phyloP scores from a whole-genome alignment of 495 filamentous ascomycete species.

The Talaromyces stipitatus region DNA sequence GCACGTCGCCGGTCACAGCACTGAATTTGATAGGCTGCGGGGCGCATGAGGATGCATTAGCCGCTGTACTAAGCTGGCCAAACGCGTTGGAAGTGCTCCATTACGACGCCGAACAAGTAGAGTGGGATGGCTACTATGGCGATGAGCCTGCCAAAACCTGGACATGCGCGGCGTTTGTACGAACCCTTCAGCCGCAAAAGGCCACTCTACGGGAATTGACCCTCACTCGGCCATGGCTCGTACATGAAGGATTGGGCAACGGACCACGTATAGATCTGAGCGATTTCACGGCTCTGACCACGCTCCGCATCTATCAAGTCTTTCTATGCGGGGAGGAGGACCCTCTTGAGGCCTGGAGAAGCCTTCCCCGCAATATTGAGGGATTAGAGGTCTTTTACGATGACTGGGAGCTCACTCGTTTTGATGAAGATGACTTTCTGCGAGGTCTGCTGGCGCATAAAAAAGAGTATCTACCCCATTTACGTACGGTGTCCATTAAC shows the following conservation, averaged over 20 bases:
- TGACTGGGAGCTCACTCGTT: conserved; percentile 4
- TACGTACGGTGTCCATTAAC: background rate
- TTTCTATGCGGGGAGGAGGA: conserved; percentile 11
- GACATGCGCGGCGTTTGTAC: conserved; percentile 16
- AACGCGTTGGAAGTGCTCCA: conserved; percentile 10
- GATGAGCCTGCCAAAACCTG: conserved; percentile 4
- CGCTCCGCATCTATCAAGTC: conserved; percentile 11
- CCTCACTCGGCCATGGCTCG: conserved; percentile 9
- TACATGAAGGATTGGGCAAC: conserved; percentile 11
- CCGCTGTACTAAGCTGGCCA: conserved; percentile 13
- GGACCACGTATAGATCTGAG: conserved; percentile 12
- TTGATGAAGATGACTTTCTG: conserved; percentile 1
- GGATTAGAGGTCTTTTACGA: conserved; percentile 14
- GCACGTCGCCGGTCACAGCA: conserved; percentile 11
- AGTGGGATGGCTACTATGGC: conserved; percentile 9
- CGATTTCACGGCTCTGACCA: conserved; percentile 11
- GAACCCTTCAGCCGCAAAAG: conserved; percentile 11
- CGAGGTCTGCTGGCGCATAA: background rate
- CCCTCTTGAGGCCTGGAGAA: conserved; percentile 5
- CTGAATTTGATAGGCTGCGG: conserved; percentile 12
- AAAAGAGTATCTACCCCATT: background rate
- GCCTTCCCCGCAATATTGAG: conserved; percentile 11
- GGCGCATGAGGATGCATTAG: conserved; percentile 12
- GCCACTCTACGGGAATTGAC: conserved; percentile 10
- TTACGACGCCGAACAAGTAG: conserved; percentile 13